Evolutionary conservation across 1,139 yeast species (phyloP).

Genomic region (Yamadazyma jaroonii): DNA sequence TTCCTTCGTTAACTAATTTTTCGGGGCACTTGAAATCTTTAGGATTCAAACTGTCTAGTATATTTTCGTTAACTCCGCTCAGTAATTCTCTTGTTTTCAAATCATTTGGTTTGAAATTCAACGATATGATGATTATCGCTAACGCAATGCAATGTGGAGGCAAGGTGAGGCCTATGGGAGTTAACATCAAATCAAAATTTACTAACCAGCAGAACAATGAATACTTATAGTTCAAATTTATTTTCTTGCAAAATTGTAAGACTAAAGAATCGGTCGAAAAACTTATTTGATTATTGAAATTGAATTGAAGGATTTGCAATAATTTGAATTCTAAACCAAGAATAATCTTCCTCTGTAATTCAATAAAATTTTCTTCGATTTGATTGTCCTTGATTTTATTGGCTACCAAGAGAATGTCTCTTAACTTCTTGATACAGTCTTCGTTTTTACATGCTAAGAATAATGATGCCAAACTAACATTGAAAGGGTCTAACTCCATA

Average conservation of each 20-base stretch:
- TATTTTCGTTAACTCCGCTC: slow-evolving; percentile 16
- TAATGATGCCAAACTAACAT: slow-evolving; percentile 71
- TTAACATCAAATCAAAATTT: slow-evolving; percentile 68
- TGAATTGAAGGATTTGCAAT: slow-evolving; percentile 72
- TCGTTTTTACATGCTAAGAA: slow-evolving; percentile 81
- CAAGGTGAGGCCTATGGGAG: slow-evolving; percentile 65
- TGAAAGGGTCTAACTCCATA: slow-evolving; percentile 40
- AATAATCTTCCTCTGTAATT: slow-evolving; percentile 50
- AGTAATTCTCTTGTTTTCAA: slow-evolving; percentile 29
- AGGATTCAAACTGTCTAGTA: slow-evolving; percentile 25
- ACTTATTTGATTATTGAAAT: slow-evolving; percentile 57
- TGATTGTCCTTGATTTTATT: slow-evolving; percentile 37
- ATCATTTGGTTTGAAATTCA: slow-evolving; percentile 40
- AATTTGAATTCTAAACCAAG: slow-evolving; percentile 66
- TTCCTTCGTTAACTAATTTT: slow-evolving; percentile 55
- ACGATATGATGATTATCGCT: slow-evolving; percentile 50
- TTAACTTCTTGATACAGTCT: slow-evolving; percentile 80
- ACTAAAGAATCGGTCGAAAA: slow-evolving; percentile 62
- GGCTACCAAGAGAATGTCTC: slow-evolving; percentile 53
- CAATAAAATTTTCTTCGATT: slow-evolving; percentile 30
- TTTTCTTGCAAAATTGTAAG: slow-evolving; percentile 61
- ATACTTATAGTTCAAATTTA: slow-evolving; percentile 43
- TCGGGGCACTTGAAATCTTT: slow-evolving; percentile 49
- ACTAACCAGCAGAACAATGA: slow-evolving; percentile 71
- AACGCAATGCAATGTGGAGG: slow-evolving; percentile 84